phyloP scores from a whole-genome alignment of 1,284 basidiomycete species.

The Paramarasmius palmivorus region DNA sequence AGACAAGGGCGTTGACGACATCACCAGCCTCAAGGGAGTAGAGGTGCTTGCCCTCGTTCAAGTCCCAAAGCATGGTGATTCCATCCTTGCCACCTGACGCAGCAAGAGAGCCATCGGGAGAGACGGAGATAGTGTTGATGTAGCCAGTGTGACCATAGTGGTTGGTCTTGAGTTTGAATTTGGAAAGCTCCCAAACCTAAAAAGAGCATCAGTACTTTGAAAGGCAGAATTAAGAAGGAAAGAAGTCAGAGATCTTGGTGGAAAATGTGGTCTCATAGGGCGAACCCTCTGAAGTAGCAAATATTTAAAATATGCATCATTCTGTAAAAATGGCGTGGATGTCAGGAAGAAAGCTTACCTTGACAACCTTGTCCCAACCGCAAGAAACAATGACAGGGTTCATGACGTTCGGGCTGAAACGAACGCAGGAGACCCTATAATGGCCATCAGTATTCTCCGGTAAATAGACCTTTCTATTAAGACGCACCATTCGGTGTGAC shows the following conservation, averaged over 20 bases:
- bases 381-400: slow-evolving; percentile 99
- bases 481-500: slow-evolving; percentile 89
- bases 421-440: slow-evolving; percentile 94
- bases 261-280: slow-evolving; percentile 43
- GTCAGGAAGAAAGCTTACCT: slow-evolving; percentile 63
- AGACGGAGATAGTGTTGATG: slow-evolving; percentile 99
- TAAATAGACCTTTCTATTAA: not conserved
- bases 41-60: slow-evolving; percentile 99
- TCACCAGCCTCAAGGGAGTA: slow-evolving; percentile 99
- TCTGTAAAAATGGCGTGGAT: slow-evolving; percentile 21
- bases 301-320: slow-evolving; percentile 40
- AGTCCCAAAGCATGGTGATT: slow-evolving; percentile 99
- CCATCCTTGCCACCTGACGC: slow-evolving; percentile 99
- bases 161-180: slow-evolving; percentile 99
- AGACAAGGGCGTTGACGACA: slow-evolving; percentile 98
- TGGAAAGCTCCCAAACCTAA: slow-evolving; percentile 99
- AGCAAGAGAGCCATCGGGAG: slow-evolving; percentile 98
- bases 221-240: slow-evolving; percentile 36
- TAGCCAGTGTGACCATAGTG: slow-evolving; percentile 99
- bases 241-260: slow-evolving; percentile 41
- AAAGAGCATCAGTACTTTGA: slow-evolving; percentile 41
- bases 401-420: slow-evolving; percentile 97
- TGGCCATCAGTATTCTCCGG: slow-evolving; percentile 11
- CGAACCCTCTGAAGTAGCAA: slow-evolving; percentile 52
- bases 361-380: slow-evolving; percentile 99